Evolutionary conservation across 129 eudicot species (phyloP).

Genomic region (Flaveria linearis): DNA sequence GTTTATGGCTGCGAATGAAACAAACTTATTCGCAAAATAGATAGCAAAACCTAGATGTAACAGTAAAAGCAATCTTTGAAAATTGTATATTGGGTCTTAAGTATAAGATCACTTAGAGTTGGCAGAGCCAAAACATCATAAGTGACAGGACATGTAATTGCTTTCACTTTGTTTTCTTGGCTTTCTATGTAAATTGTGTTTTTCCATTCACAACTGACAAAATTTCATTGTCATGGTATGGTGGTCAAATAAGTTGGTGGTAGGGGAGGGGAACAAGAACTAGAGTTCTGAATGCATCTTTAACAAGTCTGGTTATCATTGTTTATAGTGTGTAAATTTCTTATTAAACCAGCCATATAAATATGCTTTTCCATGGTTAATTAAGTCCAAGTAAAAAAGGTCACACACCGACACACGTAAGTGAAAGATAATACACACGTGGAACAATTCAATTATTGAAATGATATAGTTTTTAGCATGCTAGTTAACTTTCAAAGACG

Average conservation of each 20-base stretch:
- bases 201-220: neutral
- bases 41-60: neutral
- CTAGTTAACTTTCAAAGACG: neutral
- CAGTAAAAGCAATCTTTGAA: neutral
- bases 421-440: neutral
- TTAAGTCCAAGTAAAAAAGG: too few relatives aligned
- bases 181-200: neutral
- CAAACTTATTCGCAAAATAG: neutral
- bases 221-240: neutral
- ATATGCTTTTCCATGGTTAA: too few relatives aligned
- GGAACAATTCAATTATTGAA: neutral
- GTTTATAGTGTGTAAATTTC: too few relatives aligned
- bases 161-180: neutral
- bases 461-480: constrained; percentile 1
- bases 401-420: neutral
- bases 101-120: neutral
- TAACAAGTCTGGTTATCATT: neutral
- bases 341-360: too few relatives aligned
- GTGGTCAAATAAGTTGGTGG: neutral
- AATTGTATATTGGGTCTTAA: neutral
- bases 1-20: neutral
- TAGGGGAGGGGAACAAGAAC: neutral
- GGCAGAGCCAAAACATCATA: neutral
- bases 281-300: neutral
- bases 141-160: neutral